Conservation (phyloP, 176 grass and related monocot genomes). For the Paspalum notatum region DNA sequence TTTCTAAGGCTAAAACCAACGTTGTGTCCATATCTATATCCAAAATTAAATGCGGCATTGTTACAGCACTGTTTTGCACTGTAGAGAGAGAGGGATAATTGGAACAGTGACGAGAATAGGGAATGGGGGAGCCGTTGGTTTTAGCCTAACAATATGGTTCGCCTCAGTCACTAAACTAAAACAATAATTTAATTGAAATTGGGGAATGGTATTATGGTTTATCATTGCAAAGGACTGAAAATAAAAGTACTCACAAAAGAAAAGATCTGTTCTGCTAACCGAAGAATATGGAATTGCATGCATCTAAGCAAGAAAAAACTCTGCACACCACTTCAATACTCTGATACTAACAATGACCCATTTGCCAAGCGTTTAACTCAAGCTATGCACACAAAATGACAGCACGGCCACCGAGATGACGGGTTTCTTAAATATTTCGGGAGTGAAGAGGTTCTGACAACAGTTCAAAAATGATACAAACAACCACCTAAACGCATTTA, state of each 20-base stretch:
- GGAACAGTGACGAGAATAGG: too few relatives aligned
- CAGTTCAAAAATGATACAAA: not conserved
- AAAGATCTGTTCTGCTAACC: constrained; percentile 3
- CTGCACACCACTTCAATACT: constrained; percentile 2
- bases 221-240: not conserved
- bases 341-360: not conserved
- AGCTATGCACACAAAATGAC: not conserved
- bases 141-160: constrained; percentile 21
- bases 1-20: too few relatives aligned
- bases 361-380: not conserved
- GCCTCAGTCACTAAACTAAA: not conserved
- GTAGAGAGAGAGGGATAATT: too few relatives aligned
- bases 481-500: constrained; percentile 2
- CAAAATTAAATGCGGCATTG: too few relatives aligned
- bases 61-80: too few relatives aligned
- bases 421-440: not conserved
- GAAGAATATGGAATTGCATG: constrained; percentile 1
- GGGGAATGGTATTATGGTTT: not conserved
- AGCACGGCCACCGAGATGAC: not conserved
- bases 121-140: too few relatives aligned
- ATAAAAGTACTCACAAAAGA: constrained; percentile 3
- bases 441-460: not conserved
- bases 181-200: not conserved
- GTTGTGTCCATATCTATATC: too few relatives aligned
- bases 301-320: constrained; percentile 4